Base-by-base conservation (phyloP, 1,284 basidiomycete species). In the Tetrapyrgos nigripes region DNA sequence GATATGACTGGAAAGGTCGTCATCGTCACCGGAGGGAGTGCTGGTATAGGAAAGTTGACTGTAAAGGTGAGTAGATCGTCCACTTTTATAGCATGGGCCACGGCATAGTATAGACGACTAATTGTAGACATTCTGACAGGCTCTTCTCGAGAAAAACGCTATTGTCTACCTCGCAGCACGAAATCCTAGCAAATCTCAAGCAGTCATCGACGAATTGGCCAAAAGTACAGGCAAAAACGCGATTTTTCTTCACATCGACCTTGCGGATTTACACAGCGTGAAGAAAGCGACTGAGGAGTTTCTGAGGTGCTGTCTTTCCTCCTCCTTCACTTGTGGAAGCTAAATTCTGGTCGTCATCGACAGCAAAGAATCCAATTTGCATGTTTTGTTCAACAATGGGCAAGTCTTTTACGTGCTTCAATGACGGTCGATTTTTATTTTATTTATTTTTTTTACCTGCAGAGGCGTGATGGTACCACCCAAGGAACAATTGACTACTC, bases 161-260 rank as follows among this genome's bases (percentile, higher is more conserved):
- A 86, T 77, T 40, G 87, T 90, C 8, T 88, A 87, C 66, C 76
- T 89, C 58, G 83, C 82, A 3, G 76, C 79, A 3, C 77, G 87
- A 13, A 78, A 72, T 62, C 68, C 72, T 55, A 60, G 68, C 17
- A 82, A 80, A 51, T 82, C 81, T 0, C 61, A 73, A 14, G 72
- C 71, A 0, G 82, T 84, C 1, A 85, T 89, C 49, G 68, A 72
- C 11, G 72, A 81, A 54, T 0, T 70, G 75, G 17, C 37, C 37
- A 9, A 4, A 17, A 11, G 13, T 11, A 8, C 37, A n/a, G 37
- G 37, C 5, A 79, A 78, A 24, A 76, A 82, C 37, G 76, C 79
- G 1, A 40, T 82, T 14, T 84, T 83, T 62, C 58, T 91, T 19
- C 65, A 78, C 58, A 69, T 89, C 14, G 86, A 91, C 64, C 71